Base-by-base conservation (phyloP, 768 basidiomycete genomes). In the Lactarius indigo region DNA sequence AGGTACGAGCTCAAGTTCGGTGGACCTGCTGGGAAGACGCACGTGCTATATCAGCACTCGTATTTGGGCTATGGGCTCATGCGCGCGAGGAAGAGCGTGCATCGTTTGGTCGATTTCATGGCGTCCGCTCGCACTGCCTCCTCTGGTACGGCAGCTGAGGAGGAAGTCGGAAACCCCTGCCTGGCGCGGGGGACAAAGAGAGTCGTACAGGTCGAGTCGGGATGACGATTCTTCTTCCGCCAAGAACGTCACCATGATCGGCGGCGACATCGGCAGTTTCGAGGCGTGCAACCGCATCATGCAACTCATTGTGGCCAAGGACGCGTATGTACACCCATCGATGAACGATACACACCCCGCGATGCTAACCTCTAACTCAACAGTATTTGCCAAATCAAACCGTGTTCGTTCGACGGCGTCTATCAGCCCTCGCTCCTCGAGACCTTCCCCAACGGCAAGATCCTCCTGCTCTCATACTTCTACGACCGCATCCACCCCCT, bases 21-120 rank as follows among this genome's bases (percentile, higher is more conserved):
- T 3, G 91, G 50, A 5, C 13, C 50, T 26, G n/a, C 23, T 15
- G 50, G 89, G 20, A 79, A 78, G 71, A 82, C 78, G 60, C 86
- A 90, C 75, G 85, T 87, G 68, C 76, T 98, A 69, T 98, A 98
- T 78, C 97, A 98, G 79, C 96, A 99, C 74, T 98, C 96, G 63
- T 97, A 98, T 78, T 83, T 98, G 64, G 97, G 96, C 5, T 99
- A 96, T 78, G 97, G 97, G 13, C 81, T 98, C 37, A 98, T 94
- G 94, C 82, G 84, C 30, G 95, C 94, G 30, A 77, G 96, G 69
- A 80, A 83, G 76, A 87, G 89, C 74, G 90, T 97, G 15, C 94
- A 99, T 75, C 87, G 87, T 69, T 79, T 99, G 59, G 90, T 98
- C 37, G 89, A 92, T n/a, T 98, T 96, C 76, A 90, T 94, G 81